phyloP scores from a whole-genome alignment of 129 eudicot genomes.

The Tagetes erecta region DNA sequence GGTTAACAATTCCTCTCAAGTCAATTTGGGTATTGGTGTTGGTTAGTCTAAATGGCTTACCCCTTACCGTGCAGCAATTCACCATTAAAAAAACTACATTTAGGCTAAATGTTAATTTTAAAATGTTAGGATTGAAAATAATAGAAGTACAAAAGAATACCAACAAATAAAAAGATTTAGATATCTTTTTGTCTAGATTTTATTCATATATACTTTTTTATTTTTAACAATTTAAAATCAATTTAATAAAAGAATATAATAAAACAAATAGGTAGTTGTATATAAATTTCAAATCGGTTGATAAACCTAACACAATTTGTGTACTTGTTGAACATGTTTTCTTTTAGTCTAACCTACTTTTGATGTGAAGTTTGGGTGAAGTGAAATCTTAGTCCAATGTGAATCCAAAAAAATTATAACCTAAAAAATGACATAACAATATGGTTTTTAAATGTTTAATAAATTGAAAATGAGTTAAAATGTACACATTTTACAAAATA shows the following conservation, averaged over 20 bases:
- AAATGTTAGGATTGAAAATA: background rate
- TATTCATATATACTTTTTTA: background rate
- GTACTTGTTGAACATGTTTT: background rate
- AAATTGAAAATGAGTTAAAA: no score
- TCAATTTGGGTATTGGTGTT: no score
- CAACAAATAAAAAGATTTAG: background rate
- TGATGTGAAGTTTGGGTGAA: background rate
- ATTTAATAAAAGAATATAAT: background rate
- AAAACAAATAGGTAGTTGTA: background rate
- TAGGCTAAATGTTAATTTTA: background rate
- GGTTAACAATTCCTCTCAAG: no score
- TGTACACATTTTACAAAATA: no score
- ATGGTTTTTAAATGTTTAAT: background rate
- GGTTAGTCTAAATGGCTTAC: no score
- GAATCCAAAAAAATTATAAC: background rate
- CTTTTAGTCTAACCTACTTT: background rate
- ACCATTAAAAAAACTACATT: no score
- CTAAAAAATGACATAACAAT: background rate
- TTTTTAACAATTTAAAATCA: no score
- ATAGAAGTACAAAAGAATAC: background rate
- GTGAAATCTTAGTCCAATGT: background rate
- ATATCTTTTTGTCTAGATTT: background rate
- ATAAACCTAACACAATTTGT: slow-evolving; percentile 5
- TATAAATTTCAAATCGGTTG: background rate
- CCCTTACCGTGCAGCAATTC: no score